These are phyloP conservation scores for Trichoderma reesei DNA, from an alignment of 495 filamentous ascomycete species.

Conservation along the genomic window DNA sequence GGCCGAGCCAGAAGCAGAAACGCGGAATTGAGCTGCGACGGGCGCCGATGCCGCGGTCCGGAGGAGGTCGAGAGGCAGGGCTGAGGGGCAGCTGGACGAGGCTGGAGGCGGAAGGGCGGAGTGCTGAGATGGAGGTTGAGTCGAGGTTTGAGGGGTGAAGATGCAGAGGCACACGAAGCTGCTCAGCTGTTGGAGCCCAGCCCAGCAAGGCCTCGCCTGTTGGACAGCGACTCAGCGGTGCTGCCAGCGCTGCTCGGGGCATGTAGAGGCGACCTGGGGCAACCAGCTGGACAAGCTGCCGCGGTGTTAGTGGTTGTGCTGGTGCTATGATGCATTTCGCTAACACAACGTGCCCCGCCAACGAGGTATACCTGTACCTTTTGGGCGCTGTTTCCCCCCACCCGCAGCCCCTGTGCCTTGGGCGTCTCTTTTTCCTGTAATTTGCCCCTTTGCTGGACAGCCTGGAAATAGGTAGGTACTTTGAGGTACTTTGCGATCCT, in stretches of 20 bases:
- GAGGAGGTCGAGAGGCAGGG: not conserved
- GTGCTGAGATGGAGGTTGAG: too few relatives aligned
- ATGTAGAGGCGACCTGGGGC: not conserved
- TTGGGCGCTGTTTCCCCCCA: not conserved
- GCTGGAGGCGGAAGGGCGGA: too few relatives aligned
- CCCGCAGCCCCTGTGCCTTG: not conserved
- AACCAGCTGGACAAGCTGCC: not conserved
- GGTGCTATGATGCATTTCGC: not conserved
- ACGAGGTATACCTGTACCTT: not conserved
- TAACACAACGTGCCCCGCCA: not conserved
- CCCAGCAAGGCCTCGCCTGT: too few relatives aligned
- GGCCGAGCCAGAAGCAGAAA: not conserved
- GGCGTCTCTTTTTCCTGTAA: not conserved
- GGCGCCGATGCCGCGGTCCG: not conserved
- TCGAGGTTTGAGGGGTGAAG: not conserved
- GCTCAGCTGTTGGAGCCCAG: not conserved
- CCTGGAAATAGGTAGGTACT: not conserved
- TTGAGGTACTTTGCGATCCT: not conserved
- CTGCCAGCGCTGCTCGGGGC: too few relatives aligned
- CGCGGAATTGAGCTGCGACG: conserved; percentile 4
- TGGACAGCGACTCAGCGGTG: not conserved
- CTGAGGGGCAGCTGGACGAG: not conserved
- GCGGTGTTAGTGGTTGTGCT: not conserved
- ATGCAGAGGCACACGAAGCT: not conserved
- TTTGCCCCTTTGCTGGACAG: not conserved